Evolutionary conservation across 306 rosid species (phyloP).

Genomic region (Dryas drummondii): DNA sequence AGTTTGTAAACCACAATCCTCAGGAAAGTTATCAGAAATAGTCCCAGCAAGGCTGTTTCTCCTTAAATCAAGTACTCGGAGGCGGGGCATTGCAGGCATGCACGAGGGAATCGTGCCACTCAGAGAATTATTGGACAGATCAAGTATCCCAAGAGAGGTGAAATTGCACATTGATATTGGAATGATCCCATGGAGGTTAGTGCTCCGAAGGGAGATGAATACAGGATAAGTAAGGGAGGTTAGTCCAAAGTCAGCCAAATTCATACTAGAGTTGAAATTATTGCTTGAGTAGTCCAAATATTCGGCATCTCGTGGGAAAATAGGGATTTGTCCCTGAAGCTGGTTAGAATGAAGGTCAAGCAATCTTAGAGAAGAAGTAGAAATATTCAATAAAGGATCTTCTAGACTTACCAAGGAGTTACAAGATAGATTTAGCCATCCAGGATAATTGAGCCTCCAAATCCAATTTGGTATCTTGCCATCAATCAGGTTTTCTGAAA

Average conservation of each 20-base stretch:
- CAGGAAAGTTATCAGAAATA: constrained; percentile 25
- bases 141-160: neutral
- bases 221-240: neutral
- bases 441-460: neutral
- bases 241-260: too few species aligned
- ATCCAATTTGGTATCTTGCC: constrained; percentile 32
- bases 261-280: constrained; percentile 26
- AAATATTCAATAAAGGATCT: neutral
- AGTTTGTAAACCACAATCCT: neutral
- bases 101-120: constrained; percentile 23
- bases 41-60: constrained; percentile 19
- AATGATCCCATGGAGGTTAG: neutral
- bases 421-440: neutral
- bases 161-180: constrained; percentile 22
- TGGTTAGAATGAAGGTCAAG: constrained; percentile 48
- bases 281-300: constrained; percentile 46
- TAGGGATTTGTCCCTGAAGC: constrained; percentile 33
- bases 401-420: neutral
- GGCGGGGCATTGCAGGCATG: neutral
- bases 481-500: constrained; percentile 26
- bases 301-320: fast-evolving
- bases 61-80: constrained; percentile 20
- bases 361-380: fast-evolving
- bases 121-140: constrained; percentile 26
- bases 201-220: constrained; percentile 19